Evolutionary conservation across 108 stramenopile species (phyloP), one percentile per base, ranked within the genome.

Genomic region (Pseudonitzschia pungens): DNA sequence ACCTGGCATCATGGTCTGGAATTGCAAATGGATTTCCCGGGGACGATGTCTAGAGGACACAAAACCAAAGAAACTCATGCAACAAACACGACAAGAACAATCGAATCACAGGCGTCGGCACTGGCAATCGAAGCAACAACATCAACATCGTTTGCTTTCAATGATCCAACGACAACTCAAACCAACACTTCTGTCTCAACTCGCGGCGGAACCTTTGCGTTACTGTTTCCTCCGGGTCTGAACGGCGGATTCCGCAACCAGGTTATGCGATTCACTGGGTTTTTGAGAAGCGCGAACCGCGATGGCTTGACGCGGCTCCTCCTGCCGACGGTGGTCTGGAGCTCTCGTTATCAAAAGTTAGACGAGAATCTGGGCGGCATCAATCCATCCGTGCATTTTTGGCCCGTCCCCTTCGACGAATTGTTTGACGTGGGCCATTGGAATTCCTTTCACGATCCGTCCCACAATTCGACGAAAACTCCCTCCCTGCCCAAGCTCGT

Each of bases 241-340:
- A 29, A 84, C 5, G 87, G 90, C 14, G 90, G 90, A 36, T 87
- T 78, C 69, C 79, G 86, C 2, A 93, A 93, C 76, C 92, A 93
- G 79, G 86, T 83, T 41, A 86, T 93, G 67, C 77, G 89, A 27
- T 87, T 90, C 41, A 72, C 90, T 7, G 77, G 75, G 0, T 83
- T 90, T 24, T 73, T 89, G 2, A 43, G 57, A 33, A 41, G 77
- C 51, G 92, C 92, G 4, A 27, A 75, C 0, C 9, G 65, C 45
- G 50, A 67, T 7, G 16, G 72, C 60, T 31, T 44, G n/a, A 53
- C 51, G 10, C 74, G 87, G 18, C 41, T 93, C 31, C 65, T 87
- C 11, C 60, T 92, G 12, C 89, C 91, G 20, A 81, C 84, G 14
- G 0, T 90, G 16, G 44, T 84, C 14, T 92, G 85, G 84, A 73